Conservation (phyloP, 2,329 filamentous ascomycete genomes). For the Emmonsiellopsis sp. region DNA sequence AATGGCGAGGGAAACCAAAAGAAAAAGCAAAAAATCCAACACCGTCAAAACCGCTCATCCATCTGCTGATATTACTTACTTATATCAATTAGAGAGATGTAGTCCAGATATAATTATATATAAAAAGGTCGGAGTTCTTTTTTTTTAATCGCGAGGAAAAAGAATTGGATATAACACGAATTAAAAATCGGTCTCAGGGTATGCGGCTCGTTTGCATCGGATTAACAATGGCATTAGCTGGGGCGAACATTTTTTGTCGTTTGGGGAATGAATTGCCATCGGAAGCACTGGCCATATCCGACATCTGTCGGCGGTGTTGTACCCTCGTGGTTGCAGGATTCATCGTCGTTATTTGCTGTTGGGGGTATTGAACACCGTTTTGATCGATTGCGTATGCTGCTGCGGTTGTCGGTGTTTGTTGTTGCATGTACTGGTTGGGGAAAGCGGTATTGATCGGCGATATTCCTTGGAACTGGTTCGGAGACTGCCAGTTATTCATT, state of each 20-base stretch:
- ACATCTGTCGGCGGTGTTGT: constrained; percentile 48
- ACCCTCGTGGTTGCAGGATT: constrained; percentile 13
- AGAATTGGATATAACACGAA: background rate
- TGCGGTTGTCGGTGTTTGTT: constrained; percentile 11
- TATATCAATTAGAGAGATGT: no score
- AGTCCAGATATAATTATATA: background rate
- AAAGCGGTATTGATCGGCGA: constrained; percentile 44
- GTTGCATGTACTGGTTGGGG: constrained; percentile 31
- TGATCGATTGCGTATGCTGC: constrained; percentile 10
- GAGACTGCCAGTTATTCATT: constrained; percentile 55
- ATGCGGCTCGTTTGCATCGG: constrained; percentile 40
- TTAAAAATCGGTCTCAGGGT: constrained; percentile 1
- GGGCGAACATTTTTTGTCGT: constrained; percentile 49
- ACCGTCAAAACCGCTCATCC: no score
- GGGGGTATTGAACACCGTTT: constrained; percentile 12
- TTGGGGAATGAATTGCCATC: constrained; percentile 46
- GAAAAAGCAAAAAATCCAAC: no score
- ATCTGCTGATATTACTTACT: no score
- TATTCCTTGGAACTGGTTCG: constrained; percentile 48
- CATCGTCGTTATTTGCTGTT: constrained; percentile 14
- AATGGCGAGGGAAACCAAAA: no score
- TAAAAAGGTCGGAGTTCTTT: background rate
- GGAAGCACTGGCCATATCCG: constrained; percentile 48
- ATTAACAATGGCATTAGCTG: constrained; percentile 29
- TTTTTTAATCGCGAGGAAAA: background rate